Evolutionary conservation across 495 filamentous ascomycete genomes (phyloP).

Genomic region (Pyronema omphalodes): DNA sequence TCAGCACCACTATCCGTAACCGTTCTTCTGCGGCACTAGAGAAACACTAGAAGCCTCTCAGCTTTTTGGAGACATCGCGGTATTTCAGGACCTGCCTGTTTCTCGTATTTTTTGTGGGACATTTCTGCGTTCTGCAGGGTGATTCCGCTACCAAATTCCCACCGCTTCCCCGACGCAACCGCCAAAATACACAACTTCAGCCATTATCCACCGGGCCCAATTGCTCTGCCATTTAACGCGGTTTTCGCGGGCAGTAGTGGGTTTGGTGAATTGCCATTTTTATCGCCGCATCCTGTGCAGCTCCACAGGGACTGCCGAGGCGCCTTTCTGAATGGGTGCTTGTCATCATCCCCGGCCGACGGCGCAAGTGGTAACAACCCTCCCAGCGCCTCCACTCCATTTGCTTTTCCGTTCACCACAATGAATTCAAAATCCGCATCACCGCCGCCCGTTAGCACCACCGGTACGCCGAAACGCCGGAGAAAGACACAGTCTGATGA

Average conservation of each 20-base stretch:
- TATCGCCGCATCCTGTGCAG: neutral
- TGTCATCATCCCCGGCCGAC: neutral
- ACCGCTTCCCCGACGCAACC: neutral
- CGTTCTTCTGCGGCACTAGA: too few species aligned
- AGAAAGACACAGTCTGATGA: slow-evolving; percentile 16
- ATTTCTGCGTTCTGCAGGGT: neutral
- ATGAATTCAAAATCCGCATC: slow-evolving; percentile 2
- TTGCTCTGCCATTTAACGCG: slow-evolving; percentile 1
- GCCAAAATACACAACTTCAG: slow-evolving; percentile 7
- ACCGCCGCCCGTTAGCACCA: neutral
- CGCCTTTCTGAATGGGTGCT: slow-evolving; percentile 1
- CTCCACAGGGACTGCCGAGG: slow-evolving; percentile 1
- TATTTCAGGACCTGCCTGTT: too few species aligned
- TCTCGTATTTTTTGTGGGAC: neutral
- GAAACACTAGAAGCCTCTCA: too few species aligned
- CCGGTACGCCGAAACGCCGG: slow-evolving; percentile 20
- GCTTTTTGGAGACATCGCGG: too few species aligned
- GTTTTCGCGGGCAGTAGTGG: neutral
- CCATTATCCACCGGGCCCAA: neutral
- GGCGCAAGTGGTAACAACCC: slow-evolving; percentile 1
- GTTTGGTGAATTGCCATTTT: neutral
- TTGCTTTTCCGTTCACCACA: neutral
- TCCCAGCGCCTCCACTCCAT: slow-evolving; percentile 1
- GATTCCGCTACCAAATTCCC: neutral
- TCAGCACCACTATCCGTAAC: too few species aligned